phyloP scores from a whole-genome alignment of 768 basidiomycete species.

The Tylopilus cervinicoccineus region DNA sequence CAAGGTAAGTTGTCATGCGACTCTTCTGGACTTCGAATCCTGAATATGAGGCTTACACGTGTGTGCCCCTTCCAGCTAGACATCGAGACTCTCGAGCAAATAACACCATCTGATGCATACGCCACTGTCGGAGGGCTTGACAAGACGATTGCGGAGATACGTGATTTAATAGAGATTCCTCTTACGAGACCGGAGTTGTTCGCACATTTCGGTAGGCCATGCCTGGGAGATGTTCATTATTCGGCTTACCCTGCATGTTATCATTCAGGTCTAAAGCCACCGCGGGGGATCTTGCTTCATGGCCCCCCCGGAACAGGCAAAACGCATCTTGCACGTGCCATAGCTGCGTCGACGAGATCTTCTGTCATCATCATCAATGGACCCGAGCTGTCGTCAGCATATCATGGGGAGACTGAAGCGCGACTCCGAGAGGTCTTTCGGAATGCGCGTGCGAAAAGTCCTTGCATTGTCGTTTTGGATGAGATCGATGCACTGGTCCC shows the following conservation, averaged over 20 bases:
- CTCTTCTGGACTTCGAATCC: conserved; percentile 1
- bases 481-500: conserved; percentile 96
- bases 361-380: conserved; percentile 94
- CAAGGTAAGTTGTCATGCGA: conserved; percentile 28
- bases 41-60: conserved; percentile 14
- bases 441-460: conserved; percentile 75
- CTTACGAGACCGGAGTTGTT: conserved; percentile 80
- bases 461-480: conserved; percentile 92
- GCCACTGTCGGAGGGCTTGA: conserved; percentile 82
- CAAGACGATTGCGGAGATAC: conserved; percentile 82
- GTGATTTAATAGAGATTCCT: conserved; percentile 83
- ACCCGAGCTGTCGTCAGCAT: conserved; percentile 91
- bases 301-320: conserved; percentile 98
- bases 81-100: conserved; percentile 45
- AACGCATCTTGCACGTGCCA: conserved; percentile 92
- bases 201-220: conserved; percentile 58
- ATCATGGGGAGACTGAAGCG: conserved; percentile 96
- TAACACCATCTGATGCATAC: conserved; percentile 56
- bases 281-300: conserved; percentile 91
- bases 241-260: conserved; percentile 2
- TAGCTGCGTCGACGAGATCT: conserved; percentile 82
- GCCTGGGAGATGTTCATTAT: conserved; percentile 11
- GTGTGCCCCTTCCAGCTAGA: conserved; percentile 34
- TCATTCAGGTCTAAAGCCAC: conserved; percentile 80
- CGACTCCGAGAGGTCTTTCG: conserved; percentile 86